Percentiles rank a stretch among this genome's conserved stretches.
Evolutionary conservation across 2,329 filamentous ascomycete genomes (phyloP).

Genomic region (Cercospora sp.): DNA sequence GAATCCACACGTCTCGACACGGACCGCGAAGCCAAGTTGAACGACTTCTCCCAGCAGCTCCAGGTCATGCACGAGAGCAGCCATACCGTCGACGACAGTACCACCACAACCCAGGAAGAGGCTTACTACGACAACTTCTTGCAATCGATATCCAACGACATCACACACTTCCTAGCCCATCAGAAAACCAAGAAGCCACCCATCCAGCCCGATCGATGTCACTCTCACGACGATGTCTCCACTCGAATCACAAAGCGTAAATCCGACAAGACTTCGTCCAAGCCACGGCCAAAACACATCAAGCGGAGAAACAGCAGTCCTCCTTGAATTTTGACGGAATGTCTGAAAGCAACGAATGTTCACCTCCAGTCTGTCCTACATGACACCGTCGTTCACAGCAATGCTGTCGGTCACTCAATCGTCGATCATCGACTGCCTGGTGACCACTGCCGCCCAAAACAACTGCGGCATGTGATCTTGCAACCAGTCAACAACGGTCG

Average conservation of each 20-base stretch:
- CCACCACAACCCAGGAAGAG: conserved; percentile 1
- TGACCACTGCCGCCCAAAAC: too few relatives aligned
- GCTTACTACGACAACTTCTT: conserved; percentile 33
- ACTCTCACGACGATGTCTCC: not conserved
- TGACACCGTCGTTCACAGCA: too few relatives aligned
- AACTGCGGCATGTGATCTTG: not conserved
- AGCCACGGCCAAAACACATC: conserved; percentile 14
- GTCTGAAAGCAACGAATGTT: not conserved
- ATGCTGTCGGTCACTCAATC: too few relatives aligned
- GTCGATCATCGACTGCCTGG: too few relatives aligned
- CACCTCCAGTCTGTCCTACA: not conserved
- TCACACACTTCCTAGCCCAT: conserved; percentile 25
- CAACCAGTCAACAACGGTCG: not conserved
- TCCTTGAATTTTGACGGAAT: not conserved
- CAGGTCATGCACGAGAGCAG: not conserved
- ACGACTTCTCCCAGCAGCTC: not conserved
- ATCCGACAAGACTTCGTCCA: conserved; percentile 9
- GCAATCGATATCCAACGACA: conserved; percentile 32
- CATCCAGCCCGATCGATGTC: not conserved
- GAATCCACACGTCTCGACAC: not conserved
- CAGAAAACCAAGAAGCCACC: conserved; percentile 8
- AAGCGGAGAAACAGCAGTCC: conserved; percentile 7
- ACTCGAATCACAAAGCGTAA: conserved; percentile 4
- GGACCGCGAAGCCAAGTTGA: not conserved
- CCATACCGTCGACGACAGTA: not conserved